Percentiles rank a stretch among this genome's conserved stretches.
These are phyloP conservation scores for Curvularia lunata DNA, from an alignment of 2,329 filamentous ascomycete genomes.

Conservation along the genomic window DNA sequence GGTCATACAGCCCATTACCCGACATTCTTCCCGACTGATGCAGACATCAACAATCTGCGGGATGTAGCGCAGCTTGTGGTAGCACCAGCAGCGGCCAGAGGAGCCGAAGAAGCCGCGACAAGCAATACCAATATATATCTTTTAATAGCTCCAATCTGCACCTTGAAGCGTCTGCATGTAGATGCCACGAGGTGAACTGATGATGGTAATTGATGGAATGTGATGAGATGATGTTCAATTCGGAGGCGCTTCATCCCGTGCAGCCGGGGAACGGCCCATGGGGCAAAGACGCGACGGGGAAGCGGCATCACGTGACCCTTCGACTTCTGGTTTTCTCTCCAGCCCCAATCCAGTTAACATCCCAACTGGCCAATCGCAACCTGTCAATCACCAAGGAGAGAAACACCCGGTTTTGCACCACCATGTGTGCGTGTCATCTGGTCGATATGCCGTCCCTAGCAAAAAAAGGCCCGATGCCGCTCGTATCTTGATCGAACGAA, in stretches of 20 bases:
- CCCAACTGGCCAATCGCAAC: neutral
- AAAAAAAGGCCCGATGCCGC: neutral
- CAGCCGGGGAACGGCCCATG: neutral
- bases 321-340: slow-evolving; percentile 18
- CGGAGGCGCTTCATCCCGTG: slow-evolving; percentile 2
- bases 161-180: neutral
- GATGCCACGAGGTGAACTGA: neutral
- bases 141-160: neutral
- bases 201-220: slow-evolving; percentile 9
- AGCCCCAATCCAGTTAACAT: slow-evolving; percentile 24
- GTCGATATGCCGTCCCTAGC: neutral
- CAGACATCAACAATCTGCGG: slow-evolving; percentile 16
- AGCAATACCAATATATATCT: slow-evolving; percentile 8
- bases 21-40: slow-evolving; percentile 31
- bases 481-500: neutral
- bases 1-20: slow-evolving; percentile 36
- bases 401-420: slow-evolving; percentile 2
- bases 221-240: slow-evolving; percentile 5
- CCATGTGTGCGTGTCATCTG: neutral
- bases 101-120: slow-evolving; percentile 1
- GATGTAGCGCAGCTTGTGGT: slow-evolving; percentile 17
- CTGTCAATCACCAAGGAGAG: neutral
- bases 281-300: neutral
- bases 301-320: slow-evolving; percentile 22
- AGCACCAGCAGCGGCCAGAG: slow-evolving; percentile 7